Evolutionary conservation across 225 moss, liverwort and hornwort species (phyloP).

Genomic region (Lunularia cruciata): DNA sequence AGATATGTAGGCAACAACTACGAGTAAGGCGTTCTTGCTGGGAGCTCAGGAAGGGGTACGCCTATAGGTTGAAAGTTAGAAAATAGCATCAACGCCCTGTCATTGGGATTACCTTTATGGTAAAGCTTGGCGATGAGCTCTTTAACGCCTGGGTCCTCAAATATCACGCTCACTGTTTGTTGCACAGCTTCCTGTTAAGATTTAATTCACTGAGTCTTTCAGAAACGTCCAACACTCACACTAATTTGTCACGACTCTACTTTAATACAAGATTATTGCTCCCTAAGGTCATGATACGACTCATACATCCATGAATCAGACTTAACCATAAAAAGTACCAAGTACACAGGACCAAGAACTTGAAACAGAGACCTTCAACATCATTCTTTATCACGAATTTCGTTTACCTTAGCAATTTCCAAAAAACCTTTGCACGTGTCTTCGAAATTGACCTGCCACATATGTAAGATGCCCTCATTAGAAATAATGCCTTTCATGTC

Average conservation of each 20-base stretch:
- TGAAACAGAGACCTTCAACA: no score
- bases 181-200: slow-evolving; percentile 80
- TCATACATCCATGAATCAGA: no score
- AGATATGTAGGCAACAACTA: no score
- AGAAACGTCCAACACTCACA: not conserved
- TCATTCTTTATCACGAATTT: not conserved
- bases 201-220: not conserved
- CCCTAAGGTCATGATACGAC: no score
- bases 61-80: no score
- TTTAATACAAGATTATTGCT: no score
- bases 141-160: slow-evolving; percentile 98
- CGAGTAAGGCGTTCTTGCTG: no score
- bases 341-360: no score
- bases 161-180: slow-evolving; percentile 92
- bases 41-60: no score
- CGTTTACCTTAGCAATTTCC: slow-evolving; percentile 89
- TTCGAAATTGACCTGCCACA: slow-evolving; percentile 94
- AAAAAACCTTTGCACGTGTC: slow-evolving; percentile 98
- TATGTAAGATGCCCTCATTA: not conserved
- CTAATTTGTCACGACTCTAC: no score
- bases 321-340: no score
- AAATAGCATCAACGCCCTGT: no score
- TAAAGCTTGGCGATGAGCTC: slow-evolving; percentile 96
- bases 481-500: not conserved
- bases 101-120: slow-evolving; percentile 63